phyloP scores from a whole-genome alignment of 2,329 filamentous ascomycete genomes.

The Trichophyton rubrum region DNA sequence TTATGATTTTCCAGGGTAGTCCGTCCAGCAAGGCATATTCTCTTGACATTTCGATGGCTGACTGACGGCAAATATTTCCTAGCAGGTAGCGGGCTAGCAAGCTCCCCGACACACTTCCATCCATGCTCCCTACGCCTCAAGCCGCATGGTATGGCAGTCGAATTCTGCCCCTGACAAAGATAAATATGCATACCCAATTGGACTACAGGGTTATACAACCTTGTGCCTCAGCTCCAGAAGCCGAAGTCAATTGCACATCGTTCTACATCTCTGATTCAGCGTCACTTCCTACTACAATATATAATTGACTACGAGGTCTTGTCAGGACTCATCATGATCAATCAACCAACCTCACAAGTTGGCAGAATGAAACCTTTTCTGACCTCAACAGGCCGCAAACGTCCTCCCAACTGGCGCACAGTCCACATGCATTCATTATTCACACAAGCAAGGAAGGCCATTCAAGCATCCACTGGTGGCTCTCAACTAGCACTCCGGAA shows the following conservation, averaged over 20 bases:
- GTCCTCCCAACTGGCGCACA: neutral
- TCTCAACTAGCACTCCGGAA: neutral
- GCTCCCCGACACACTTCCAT: neutral
- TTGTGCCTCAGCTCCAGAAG: neutral
- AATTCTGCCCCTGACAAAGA: neutral
- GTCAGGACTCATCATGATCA: neutral
- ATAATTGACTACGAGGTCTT: neutral
- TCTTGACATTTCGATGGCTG: neutral
- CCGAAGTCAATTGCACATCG: neutral
- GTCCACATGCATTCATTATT: neutral
- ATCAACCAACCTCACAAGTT: neutral
- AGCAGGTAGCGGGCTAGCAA: neutral
- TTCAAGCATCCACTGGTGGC: neutral
- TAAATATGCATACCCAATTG: slow-evolving; percentile 1
- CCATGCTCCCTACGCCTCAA: neutral
- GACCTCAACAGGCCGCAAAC: neutral
- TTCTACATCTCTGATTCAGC: neutral
- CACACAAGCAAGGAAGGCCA: neutral
- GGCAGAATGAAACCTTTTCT: neutral
- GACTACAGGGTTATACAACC: neutral
- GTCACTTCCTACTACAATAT: neutral
- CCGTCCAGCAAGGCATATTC: neutral
- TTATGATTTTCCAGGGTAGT: neutral
- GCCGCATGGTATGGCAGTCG: neutral
- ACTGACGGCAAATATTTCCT: neutral